Evolutionary conservation across 768 basidiomycete genomes (phyloP).

Genomic region (Candolleomyces eurysporus): DNA sequence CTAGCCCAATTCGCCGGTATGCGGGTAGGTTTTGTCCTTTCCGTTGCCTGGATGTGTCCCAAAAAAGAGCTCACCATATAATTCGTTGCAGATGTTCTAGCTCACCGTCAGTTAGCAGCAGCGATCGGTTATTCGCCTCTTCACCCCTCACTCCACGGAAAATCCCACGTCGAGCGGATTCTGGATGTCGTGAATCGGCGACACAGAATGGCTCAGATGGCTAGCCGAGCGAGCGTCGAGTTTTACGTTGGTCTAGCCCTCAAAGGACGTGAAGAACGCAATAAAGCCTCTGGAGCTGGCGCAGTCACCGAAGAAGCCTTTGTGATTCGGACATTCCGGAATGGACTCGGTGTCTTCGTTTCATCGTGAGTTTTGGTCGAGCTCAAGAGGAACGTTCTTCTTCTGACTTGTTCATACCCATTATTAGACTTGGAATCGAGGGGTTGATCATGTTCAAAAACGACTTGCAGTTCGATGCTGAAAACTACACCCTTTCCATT

Average conservation of each 20-base stretch:
- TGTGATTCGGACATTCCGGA: conserved; percentile 91
- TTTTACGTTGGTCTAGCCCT: conserved; percentile 95
- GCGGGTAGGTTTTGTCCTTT: conserved; percentile 59
- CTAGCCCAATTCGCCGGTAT: conserved; percentile 95
- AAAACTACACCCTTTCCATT: conserved; percentile 81
- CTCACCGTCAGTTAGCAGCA: conserved; percentile 89
- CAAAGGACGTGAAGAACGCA: conserved; percentile 58
- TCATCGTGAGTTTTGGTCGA: background rate
- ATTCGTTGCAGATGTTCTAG: conserved; percentile 70
- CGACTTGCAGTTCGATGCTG: conserved; percentile 86
- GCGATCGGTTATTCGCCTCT: conserved; percentile 83
- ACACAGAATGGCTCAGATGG: conserved; percentile 97
- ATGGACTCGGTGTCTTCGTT: conserved; percentile 89
- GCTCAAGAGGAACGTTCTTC: background rate
- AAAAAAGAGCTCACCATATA: background rate
- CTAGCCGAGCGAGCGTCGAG: conserved; percentile 92
- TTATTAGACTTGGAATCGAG: conserved; percentile 81
- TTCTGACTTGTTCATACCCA: background rate
- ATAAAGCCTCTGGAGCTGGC: conserved; percentile 27
- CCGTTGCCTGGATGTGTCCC: background rate
- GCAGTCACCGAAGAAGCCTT: conserved; percentile 79
- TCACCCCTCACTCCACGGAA: conserved; percentile 86
- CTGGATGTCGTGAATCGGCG: conserved; percentile 86
- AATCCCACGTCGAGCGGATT: conserved; percentile 81
- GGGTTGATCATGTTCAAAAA: conserved; percentile 94